Percentiles rank a stretch among this genome's conserved stretches.
Conservation (phyloP, 2,329 filamentous ascomycete species). For the Zalaria sp. region DNA sequence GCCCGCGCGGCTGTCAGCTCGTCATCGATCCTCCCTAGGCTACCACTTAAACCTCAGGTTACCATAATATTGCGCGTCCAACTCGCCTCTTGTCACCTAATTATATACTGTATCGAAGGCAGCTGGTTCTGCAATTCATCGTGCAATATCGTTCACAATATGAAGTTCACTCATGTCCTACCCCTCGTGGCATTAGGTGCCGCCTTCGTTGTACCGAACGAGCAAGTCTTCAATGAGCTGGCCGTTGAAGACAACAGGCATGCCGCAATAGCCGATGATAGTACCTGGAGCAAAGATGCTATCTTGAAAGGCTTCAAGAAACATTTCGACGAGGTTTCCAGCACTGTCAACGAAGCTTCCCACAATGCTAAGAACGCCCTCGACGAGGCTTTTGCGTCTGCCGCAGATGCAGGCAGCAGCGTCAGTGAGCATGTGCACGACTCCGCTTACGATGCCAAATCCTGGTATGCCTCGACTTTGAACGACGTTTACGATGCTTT, state of each 20-base stretch:
- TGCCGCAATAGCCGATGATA: conserved; percentile 15
- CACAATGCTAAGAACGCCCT: conserved; percentile 22
- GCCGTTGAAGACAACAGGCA: conserved; percentile 22
- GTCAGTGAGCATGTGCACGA: conserved; percentile 28
- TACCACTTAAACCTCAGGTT: not conserved
- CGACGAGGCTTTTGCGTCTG: conserved; percentile 28
- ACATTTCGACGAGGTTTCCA: conserved; percentile 14
- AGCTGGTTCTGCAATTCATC: too few species aligned
- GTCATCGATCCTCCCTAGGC: conserved; percentile 4
- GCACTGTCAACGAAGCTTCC: conserved; percentile 9
- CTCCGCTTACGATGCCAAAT: conserved; percentile 29
- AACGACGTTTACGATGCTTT: conserved; percentile 19
- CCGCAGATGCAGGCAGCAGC: conserved; percentile 22
- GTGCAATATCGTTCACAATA: conserved; percentile 13
- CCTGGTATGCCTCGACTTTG: conserved; percentile 27
- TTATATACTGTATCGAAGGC: too few species aligned
- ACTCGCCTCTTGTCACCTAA: not conserved
- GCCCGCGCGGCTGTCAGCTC: not conserved
- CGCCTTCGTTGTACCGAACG: conserved; percentile 40
- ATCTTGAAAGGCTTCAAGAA: conserved; percentile 19
- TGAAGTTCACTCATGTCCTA: conserved; percentile 35
- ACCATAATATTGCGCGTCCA: not conserved
- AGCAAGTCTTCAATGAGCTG: conserved; percentile 31
- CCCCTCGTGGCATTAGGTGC: conserved; percentile 35
- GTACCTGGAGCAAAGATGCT: conserved; percentile 14